Evolutionary conservation across 495 filamentous ascomycete genomes (phyloP).

Genomic region (Staphylotrichum tortipilum): DNA sequence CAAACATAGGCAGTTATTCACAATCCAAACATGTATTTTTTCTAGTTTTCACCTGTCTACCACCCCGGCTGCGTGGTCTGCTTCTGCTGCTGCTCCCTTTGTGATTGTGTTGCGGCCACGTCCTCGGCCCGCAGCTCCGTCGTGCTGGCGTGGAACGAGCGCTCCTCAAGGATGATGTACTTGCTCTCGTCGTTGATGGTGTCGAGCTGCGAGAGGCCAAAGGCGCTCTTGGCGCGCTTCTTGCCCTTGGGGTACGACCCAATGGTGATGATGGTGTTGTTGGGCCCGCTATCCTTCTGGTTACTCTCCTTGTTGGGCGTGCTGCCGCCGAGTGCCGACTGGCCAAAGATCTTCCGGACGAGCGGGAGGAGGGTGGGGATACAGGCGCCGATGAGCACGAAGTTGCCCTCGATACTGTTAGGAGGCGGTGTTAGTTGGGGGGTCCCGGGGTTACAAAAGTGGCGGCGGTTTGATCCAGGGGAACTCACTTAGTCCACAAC

Average conservation of each 20-base stretch:
- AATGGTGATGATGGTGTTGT: slow-evolving; percentile 14
- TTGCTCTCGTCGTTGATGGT: slow-evolving; percentile 15
- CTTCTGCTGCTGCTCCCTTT: background rate
- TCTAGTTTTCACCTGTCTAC: no score
- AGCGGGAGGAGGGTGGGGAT: slow-evolving; percentile 20
- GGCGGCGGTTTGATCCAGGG: background rate
- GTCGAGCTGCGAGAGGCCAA: slow-evolving; percentile 7
- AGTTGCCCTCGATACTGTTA: slow-evolving; percentile 19
- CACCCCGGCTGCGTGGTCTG: background rate
- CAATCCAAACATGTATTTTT: no score
- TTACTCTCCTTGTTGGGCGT: background rate
- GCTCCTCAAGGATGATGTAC: slow-evolving; percentile 16
- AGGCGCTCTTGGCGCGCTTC: background rate
- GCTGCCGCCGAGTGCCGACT: slow-evolving; percentile 8
- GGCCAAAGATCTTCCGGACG: slow-evolving; percentile 15
- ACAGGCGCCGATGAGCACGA: slow-evolving; percentile 18
- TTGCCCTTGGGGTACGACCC: slow-evolving; percentile 16
- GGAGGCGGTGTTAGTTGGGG: no score
- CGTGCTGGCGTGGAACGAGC: slow-evolving; percentile 11
- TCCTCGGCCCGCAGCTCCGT: slow-evolving; percentile 6
- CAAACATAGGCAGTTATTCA: no score
- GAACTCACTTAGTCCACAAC: slow-evolving; percentile 21
- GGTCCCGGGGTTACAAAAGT: no score
- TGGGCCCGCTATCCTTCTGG: background rate
- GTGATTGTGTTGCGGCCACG: background rate